Conservation (phyloP, 352 stramenopile species). For the Phytophthora tentaculata region DNA sequence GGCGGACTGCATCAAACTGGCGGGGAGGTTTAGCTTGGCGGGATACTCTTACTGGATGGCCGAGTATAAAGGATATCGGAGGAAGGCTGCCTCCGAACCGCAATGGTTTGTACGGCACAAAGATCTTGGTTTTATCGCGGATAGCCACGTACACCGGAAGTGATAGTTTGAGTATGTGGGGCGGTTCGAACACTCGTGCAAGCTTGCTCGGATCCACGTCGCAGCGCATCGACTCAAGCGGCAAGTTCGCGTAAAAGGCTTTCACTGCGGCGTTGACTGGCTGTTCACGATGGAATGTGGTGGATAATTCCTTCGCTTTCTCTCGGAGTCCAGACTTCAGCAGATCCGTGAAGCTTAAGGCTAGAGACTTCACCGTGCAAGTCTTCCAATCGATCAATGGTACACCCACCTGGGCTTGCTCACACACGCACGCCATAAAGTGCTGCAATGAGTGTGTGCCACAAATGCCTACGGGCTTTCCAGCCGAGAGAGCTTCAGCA, state of each 20-base stretch:
- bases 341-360: slow-evolving; percentile 59
- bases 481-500: slow-evolving; percentile 74
- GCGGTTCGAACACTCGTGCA: slow-evolving; percentile 41
- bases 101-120: slow-evolving; percentile 45
- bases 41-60: slow-evolving; percentile 16
- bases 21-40: slow-evolving; percentile 22
- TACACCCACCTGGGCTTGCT: slow-evolving; percentile 70
- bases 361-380: slow-evolving; percentile 63
- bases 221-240: slow-evolving; percentile 83
- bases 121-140: slow-evolving; percentile 35
- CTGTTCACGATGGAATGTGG: slow-evolving; percentile 62
- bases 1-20: slow-evolving; percentile 18
- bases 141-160: slow-evolving; percentile 40
- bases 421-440: slow-evolving; percentile 81
- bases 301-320: slow-evolving; percentile 46
- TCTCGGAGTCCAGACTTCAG: slow-evolving; percentile 40
- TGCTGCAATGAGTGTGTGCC: slow-evolving; percentile 89
- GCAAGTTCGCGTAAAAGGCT: slow-evolving; percentile 78
- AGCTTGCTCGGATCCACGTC: slow-evolving; percentile 44
- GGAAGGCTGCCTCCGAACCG: slow-evolving; percentile 29
- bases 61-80: slow-evolving; percentile 31
- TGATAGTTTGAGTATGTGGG: slow-evolving; percentile 41
- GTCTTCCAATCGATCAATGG: slow-evolving; percentile 61
- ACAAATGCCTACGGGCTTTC: slow-evolving; percentile 85
- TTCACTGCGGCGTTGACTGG: slow-evolving; percentile 61